A percentile compares a stretch with the other conserved stretches of the same genome.
Evolutionary conservation across 805 yeast genomes (phyloP).

Genomic region (Maudiozyma serrabonitensis): DNA sequence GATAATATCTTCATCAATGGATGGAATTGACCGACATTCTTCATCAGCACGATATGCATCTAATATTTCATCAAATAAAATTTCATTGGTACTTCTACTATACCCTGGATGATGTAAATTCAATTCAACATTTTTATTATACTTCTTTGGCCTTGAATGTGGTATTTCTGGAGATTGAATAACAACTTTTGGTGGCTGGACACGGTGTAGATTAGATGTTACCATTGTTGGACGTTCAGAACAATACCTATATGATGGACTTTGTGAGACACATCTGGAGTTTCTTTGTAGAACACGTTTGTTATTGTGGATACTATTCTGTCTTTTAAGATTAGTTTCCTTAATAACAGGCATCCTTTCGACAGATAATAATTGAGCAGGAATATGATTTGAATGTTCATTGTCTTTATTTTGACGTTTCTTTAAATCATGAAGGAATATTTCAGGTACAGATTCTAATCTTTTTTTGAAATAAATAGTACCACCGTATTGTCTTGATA

Average conservation of each 20-base stretch:
- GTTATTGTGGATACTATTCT: background rate
- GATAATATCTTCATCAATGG: background rate
- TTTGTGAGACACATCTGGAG: background rate
- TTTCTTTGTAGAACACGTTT: slow-evolving; percentile 4
- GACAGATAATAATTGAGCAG: background rate
- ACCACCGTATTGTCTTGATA: slow-evolving; percentile 22
- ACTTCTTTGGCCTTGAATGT: background rate
- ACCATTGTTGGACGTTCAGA: background rate
- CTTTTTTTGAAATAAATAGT: slow-evolving; percentile 21
- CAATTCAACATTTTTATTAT: background rate
- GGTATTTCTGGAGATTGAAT: background rate
- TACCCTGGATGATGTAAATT: background rate
- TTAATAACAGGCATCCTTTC: background rate
- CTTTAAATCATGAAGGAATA: slow-evolving; percentile 19
- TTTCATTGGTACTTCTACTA: slow-evolving; percentile 14
- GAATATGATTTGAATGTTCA: background rate
- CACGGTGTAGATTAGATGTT: background rate
- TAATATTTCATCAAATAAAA: slow-evolving; percentile 22
- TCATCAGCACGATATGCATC: slow-evolving; percentile 12
- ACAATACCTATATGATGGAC: background rate
- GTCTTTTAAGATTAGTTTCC: background rate
- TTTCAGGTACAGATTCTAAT: slow-evolving; percentile 26
- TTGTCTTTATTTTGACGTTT: background rate
- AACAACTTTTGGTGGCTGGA: background rate
- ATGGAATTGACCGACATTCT: background rate